phyloP scores from a whole-genome alignment of 768 basidiomycete genomes.

The Hygrocybe coccinea region DNA sequence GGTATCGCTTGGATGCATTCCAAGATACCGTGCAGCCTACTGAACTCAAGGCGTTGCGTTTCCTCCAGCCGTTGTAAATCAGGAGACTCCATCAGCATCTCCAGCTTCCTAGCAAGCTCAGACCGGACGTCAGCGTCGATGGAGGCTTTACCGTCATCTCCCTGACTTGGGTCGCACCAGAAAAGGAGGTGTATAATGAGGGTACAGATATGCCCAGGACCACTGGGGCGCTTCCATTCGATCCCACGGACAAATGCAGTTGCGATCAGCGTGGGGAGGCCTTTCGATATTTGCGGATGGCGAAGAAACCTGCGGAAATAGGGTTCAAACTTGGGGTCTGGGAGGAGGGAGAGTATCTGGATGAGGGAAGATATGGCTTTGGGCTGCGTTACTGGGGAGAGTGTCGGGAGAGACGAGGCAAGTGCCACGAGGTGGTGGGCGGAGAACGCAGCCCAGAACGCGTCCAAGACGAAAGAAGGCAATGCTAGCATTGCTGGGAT shows the following conservation, averaged over 20 bases:
- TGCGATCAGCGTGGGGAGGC: slow-evolving; percentile 4
- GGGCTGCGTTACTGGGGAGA: slow-evolving; percentile 15
- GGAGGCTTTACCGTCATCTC: slow-evolving; percentile 19
- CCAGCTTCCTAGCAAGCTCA: slow-evolving; percentile 5
- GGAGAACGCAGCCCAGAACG: slow-evolving; percentile 15
- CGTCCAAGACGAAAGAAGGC: slow-evolving; percentile 8
- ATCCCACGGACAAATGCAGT: too few species aligned
- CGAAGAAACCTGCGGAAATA: slow-evolving; percentile 20
- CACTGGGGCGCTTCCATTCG: too few species aligned
- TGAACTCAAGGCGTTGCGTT: too few species aligned
- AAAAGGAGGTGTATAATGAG: slow-evolving; percentile 16
- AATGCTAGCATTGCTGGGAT: slow-evolving; percentile 11
- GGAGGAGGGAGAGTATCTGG: slow-evolving; percentile 17
- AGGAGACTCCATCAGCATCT: too few species aligned
- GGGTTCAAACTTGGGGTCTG: slow-evolving; percentile 16
- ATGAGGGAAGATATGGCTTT: slow-evolving; percentile 13
- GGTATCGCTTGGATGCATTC: too few species aligned
- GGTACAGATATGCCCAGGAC: slow-evolving; percentile 10
- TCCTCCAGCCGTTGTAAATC: too few species aligned
- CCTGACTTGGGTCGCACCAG: slow-evolving; percentile 18
- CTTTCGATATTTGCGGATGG: slow-evolving; percentile 11
- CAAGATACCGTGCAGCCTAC: too few species aligned
- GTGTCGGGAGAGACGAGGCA: slow-evolving; percentile 9
- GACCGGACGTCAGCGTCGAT: slow-evolving; percentile 13
- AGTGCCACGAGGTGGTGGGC: slow-evolving; percentile 15